Base-by-base conservation (phyloP, 805 yeast genomes). In the Danielia oregonensis region DNA sequence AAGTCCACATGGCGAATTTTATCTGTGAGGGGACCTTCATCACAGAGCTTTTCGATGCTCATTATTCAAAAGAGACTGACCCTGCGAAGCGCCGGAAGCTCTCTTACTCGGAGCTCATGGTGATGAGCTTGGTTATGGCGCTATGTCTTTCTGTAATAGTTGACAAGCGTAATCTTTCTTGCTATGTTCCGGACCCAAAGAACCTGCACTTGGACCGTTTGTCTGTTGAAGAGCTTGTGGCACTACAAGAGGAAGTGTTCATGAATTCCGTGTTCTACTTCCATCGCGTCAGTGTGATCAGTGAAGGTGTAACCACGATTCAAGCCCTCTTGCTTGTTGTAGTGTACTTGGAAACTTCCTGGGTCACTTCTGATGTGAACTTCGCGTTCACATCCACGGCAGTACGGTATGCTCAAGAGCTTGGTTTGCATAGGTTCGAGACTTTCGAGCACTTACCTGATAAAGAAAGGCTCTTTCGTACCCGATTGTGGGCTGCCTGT, bases 371-470 rank as follows among this genome's bases (percentile, higher is more conserved):
- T 11, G 75, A 73, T 25, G 56, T 69, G 8, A 63, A 70, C 4
- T 65, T 60, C 34, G 56, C 65, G 32, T 44, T 76, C 12, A 50
- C 67, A 4, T 51, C 75, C 2, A 62, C 71, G 1, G 75, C 78
- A 5, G 64, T 74, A 4, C 60, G 80, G 40, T 69, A 67, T 41
- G 82, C 82, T 0, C 73, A 70, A 30, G 79, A 75, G 25, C 46
- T 78, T 49, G 85, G 85, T 0, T 57, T 82, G 5, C 76, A 80
- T 43, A 57, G 78, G 33, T 54, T 54, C 4, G 82, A 76, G 29
- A 46, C 69, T 2, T 64, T 66, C 33, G 40, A 29, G 9, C 62
- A 67, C 1, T 39, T 74, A 12, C 24, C 61, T 0, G 43, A 48
- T 0, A 55, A 49, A 4, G 79, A 76, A 27, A 54, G 57, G 1